phyloP scores from a whole-genome alignment of 1,284 basidiomycete genomes.

The Ganoderma lucidum region DNA sequence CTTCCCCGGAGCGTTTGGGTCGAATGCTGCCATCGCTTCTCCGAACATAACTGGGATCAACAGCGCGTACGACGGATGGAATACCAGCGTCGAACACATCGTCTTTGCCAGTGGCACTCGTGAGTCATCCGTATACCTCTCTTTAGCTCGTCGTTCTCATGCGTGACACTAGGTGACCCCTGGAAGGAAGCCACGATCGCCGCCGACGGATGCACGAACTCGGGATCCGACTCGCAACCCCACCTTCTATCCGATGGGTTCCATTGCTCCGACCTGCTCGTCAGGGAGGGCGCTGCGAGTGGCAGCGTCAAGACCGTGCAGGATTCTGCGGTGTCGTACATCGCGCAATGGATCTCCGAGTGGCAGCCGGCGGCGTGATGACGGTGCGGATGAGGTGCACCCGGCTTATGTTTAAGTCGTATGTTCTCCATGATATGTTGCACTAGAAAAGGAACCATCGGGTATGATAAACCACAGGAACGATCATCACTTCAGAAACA shows the following conservation, averaged over 20 bases:
- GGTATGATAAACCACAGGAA: too few relatives aligned
- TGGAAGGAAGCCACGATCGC: slow-evolving; percentile 75
- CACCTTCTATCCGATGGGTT: slow-evolving; percentile 66
- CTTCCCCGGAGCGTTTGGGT: slow-evolving; percentile 59
- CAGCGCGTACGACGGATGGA: slow-evolving; percentile 62
- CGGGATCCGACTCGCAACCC: slow-evolving; percentile 58
- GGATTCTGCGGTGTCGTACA: slow-evolving; percentile 43
- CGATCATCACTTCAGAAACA: too few relatives aligned
- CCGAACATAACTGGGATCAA: slow-evolving; percentile 53
- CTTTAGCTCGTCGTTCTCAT: too few relatives aligned
- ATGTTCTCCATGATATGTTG: background rate
- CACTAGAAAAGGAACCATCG: background rate
- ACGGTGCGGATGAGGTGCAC: background rate
- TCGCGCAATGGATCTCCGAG: slow-evolving; percentile 29
- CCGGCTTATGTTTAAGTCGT: background rate
- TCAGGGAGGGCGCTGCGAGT: slow-evolving; percentile 48
- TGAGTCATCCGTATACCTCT: slow-evolving; percentile 43
- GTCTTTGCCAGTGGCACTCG: slow-evolving; percentile 74
- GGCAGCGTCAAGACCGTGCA: slow-evolving; percentile 60
- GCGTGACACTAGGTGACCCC: slow-evolving; percentile 58
- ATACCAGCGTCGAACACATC: slow-evolving; percentile 58
- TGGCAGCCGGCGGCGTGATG: slow-evolving; percentile 24
- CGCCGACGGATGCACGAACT: slow-evolving; percentile 50
- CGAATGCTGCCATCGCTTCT: slow-evolving; percentile 27
- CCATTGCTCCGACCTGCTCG: slow-evolving; percentile 67